A percentile compares a stretch with the other conserved stretches of the same genome.
These are phyloP conservation scores for Claviceps fusiformis DNA, from an alignment of 2,329 filamentous ascomycete species.

Conservation along the genomic window DNA sequence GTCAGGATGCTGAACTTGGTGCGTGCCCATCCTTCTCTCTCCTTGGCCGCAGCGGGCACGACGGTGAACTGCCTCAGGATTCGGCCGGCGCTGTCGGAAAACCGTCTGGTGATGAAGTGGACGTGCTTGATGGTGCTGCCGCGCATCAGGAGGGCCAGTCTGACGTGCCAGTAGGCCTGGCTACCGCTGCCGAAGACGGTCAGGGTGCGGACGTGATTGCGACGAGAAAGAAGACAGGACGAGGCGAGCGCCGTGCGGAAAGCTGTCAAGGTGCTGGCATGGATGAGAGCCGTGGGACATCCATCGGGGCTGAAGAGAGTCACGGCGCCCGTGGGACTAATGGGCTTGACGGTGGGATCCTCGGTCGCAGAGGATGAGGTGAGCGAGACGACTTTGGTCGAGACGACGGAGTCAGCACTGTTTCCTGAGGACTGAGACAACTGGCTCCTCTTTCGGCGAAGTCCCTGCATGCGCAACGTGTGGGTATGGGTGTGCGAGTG, in stretches of 20 bases:
- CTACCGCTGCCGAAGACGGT: slow-evolving; percentile 78
- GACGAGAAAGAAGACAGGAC: slow-evolving; percentile 49
- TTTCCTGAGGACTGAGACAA: not conserved
- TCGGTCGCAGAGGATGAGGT: slow-evolving; percentile 25
- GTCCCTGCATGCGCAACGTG: not conserved
- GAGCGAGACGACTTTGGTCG: slow-evolving; percentile 45
- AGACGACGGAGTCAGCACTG: not conserved
- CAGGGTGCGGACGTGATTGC: slow-evolving; percentile 58
- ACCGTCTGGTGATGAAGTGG: slow-evolving; percentile 69
- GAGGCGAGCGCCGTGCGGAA: slow-evolving; percentile 68
- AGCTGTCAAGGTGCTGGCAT: slow-evolving; percentile 61
- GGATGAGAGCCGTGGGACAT: slow-evolving; percentile 51
- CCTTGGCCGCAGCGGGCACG: slow-evolving; percentile 30
- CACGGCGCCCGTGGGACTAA: slow-evolving; percentile 49
- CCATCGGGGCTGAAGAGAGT: slow-evolving; percentile 54
- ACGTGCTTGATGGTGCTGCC: slow-evolving; percentile 60
- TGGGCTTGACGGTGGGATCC: slow-evolving; percentile 18
- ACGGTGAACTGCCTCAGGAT: slow-evolving; percentile 35
- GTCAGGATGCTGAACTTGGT: slow-evolving; percentile 59
- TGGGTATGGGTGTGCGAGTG: too few species aligned
- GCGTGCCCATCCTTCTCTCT: slow-evolving; percentile 46
- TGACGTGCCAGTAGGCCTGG: slow-evolving; percentile 91
- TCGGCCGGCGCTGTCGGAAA: slow-evolving; percentile 41
- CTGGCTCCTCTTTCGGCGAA: not conserved
- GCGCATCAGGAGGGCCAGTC: slow-evolving; percentile 64